Conservation (phyloP, 768 basidiomycete species). For the Mycena rosella region DNA sequence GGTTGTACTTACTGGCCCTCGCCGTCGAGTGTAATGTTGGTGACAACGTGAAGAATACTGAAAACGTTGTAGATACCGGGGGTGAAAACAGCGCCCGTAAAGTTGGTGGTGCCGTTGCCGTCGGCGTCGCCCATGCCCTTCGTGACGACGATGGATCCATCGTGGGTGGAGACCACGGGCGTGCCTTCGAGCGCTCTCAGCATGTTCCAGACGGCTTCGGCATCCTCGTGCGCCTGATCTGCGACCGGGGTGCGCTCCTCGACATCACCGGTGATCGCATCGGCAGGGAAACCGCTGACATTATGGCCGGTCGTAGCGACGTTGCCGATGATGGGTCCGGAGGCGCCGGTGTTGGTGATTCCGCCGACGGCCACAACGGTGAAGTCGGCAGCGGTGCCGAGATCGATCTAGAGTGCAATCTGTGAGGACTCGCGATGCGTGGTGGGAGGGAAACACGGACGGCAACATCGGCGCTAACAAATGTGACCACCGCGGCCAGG, state of each 20-base stretch:
- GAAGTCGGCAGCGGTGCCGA: slow-evolving; percentile 17
- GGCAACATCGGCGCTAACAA: slow-evolving; percentile 23
- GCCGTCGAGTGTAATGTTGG: slow-evolving; percentile 19
- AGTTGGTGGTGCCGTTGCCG: slow-evolving; percentile 20
- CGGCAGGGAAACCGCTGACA: slow-evolving; percentile 15
- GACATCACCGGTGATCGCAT: slow-evolving; percentile 18
- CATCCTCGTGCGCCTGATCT: slow-evolving; percentile 14
- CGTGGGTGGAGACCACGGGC: slow-evolving; percentile 5
- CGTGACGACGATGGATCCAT: slow-evolving; percentile 18
- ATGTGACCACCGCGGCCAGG: slow-evolving; percentile 19
- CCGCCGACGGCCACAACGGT: slow-evolving; percentile 17
- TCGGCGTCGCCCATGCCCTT: slow-evolving; percentile 17
- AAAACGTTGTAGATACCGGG: slow-evolving; percentile 19
- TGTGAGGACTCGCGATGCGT: slow-evolving; percentile 18
- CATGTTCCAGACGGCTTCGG: slow-evolving; percentile 21
- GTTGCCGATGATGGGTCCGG: slow-evolving; percentile 20
- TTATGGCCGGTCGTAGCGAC: slow-evolving; percentile 20
- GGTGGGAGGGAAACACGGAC: slow-evolving; percentile 20
- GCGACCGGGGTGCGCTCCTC: slow-evolving; percentile 13
- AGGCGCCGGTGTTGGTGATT: slow-evolving; percentile 18
- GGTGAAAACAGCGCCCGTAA: slow-evolving; percentile 22
- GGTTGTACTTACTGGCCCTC: slow-evolving; percentile 22
- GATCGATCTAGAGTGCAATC: slow-evolving; percentile 20
- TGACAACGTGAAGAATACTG: slow-evolving; percentile 24
- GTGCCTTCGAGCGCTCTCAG: slow-evolving; percentile 21